Conservation (phyloP, 2,329 filamentous ascomycete genomes). For the Diatrype stigma region DNA sequence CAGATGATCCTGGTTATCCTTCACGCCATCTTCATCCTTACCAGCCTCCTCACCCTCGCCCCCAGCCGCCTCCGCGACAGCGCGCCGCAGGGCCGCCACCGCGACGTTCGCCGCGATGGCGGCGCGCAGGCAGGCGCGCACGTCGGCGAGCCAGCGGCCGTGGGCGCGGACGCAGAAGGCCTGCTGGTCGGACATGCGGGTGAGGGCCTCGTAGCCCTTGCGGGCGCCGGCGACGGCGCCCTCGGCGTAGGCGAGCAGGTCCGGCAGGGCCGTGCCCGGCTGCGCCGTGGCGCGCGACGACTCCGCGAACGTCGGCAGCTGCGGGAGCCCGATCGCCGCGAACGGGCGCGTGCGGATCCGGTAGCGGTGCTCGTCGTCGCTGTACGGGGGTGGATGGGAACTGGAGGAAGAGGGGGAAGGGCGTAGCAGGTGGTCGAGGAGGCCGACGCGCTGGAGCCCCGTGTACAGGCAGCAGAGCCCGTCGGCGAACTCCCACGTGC, state of each 20-base stretch:
- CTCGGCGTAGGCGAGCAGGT: conserved; percentile 44
- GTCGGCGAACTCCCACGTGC: conserved; percentile 54
- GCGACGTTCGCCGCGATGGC: conserved; percentile 67
- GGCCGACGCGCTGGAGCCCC: conserved; percentile 54
- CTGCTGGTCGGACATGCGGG: conserved; percentile 46
- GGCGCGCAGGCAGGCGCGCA: conserved; percentile 61
- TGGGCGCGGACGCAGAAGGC: conserved; percentile 55
- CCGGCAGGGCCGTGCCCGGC: conserved; percentile 31
- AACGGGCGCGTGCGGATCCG: conserved; percentile 87
- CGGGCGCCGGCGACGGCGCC: conserved; percentile 43
- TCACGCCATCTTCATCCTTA: conserved; percentile 1
- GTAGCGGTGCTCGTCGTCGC: conserved; percentile 65
- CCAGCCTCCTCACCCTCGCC: background rate
- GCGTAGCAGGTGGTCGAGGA: conserved; percentile 19
- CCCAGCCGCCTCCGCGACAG: conserved; percentile 33
- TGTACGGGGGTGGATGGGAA: conserved; percentile 56
- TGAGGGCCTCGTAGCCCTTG: conserved; percentile 53
- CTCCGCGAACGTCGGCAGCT: conserved; percentile 60
- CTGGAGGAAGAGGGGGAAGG: conserved; percentile 35
- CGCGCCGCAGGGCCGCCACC: conserved; percentile 56
- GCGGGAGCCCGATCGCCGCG: conserved; percentile 61
- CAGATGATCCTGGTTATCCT: conserved; percentile 6
- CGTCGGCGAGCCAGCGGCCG: conserved; percentile 56
- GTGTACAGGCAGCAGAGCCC: conserved; percentile 61
- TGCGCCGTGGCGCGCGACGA: conserved; percentile 46